A percentile compares a stretch with the other conserved stretches of the same genome.
phyloP scores from a whole-genome alignment of 2,329 filamentous ascomycete genomes.

The Calonectria naviculata region DNA sequence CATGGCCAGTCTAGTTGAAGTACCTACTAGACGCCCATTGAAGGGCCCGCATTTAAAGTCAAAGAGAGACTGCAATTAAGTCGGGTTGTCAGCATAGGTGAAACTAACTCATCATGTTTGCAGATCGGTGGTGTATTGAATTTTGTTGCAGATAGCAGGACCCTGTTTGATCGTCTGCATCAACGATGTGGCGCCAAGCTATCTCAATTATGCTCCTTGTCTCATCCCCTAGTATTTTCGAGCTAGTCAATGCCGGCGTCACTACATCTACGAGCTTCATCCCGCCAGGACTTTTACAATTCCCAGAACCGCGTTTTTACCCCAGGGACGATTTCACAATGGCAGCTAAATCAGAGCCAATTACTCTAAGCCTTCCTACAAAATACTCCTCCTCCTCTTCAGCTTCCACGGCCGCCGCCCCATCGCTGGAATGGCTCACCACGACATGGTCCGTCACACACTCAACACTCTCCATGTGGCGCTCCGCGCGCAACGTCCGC shows the following conservation, averaged over 20 bases:
- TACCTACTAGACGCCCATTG: no score
- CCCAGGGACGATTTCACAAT: constrained; percentile 25
- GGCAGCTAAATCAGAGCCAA: constrained; percentile 28
- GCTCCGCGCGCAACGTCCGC: constrained; percentile 79
- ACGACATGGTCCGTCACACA: constrained; percentile 81
- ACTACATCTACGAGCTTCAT: not conserved
- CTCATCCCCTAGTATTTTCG: constrained; percentile 6
- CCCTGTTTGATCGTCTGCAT: not conserved
- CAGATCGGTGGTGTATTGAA: not conserved
- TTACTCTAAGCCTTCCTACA: constrained; percentile 54
- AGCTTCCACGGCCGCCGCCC: constrained; percentile 49
- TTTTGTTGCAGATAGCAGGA: not conserved
- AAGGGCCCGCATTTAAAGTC: not conserved
- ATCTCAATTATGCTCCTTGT: not conserved
- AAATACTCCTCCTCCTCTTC: constrained; percentile 54
- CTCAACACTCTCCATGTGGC: constrained; percentile 85
- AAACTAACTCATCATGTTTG: not conserved
- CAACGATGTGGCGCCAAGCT: not conserved
- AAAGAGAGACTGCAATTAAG: not conserved
- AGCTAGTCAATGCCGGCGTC: not conserved
- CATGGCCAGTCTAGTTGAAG: no score
- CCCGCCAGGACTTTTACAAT: not conserved
- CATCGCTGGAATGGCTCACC: constrained; percentile 68
- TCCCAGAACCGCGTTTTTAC: not conserved
- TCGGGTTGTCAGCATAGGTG: not conserved